Evolutionary conservation across 140 eudicot genomes (phyloP), one percentile per base, ranked within the genome.

Genomic region (Flaveria floridana): DNA sequence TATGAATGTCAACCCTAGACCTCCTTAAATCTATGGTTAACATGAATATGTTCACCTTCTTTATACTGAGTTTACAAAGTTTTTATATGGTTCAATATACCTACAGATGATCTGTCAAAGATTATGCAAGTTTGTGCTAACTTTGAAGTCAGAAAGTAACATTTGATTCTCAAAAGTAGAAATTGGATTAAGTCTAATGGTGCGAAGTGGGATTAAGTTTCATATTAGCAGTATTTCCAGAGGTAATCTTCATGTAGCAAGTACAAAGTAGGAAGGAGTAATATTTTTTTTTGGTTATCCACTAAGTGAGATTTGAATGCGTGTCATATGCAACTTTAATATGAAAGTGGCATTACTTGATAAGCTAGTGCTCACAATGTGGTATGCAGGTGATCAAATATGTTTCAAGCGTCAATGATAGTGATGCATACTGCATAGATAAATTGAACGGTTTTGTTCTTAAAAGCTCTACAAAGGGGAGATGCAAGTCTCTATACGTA

Each of bases 331-430:
- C 25, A 77, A 42, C 39, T 77, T 41, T 18, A 46, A 59, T 25
- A 56, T 56, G 63, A 57, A 39, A 37, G 52, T 57, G 76, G 25
- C 26, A 20, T 42, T 66, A 66, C 25, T 23, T 81, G 70, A 39
- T 72, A 80, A 44, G 30, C 81, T 56, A 30, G 46, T 79, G 28
- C 71, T 56, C 25, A 58, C 70, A 5, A 57, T 42, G 42, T 73
- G 52, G 53, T 80, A 41, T 77, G 79, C 89, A 85, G 89, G 81
- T 68, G 76, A 67, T 53, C 63, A 56, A 23, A 37, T 20, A 16
- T 53, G 74, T 37, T 39, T 74, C 16, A 70, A 41, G 46, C 30
- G 52, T 79, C 68, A 10, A 67, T 75, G 79, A 77, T 70, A 39
- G 52, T 57, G 73, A 69, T 41, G 55, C 73, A 51, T 14, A 21